Conservation (phyloP, 2,329 filamentous ascomycete species). For the Colletotrichum sp. region DNA sequence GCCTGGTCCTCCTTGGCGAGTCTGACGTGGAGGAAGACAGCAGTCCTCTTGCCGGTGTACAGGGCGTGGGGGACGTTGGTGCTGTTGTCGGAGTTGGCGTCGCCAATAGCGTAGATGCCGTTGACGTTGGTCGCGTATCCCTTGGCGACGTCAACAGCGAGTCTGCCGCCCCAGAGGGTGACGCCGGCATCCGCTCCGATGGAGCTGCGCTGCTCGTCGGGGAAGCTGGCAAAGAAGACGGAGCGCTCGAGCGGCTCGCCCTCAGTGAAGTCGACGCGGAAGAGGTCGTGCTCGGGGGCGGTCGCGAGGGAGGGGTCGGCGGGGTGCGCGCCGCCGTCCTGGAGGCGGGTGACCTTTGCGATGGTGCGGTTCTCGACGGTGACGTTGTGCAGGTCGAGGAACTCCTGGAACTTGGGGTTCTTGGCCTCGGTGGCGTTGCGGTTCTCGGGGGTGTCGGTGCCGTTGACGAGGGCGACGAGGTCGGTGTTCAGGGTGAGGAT, state of each 20-base stretch:
- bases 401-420: conserved; percentile 52
- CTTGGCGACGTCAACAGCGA: conserved; percentile 44
- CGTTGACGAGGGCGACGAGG: conserved; percentile 64
- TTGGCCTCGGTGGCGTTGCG: conserved; percentile 42
- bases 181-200: conserved; percentile 55
- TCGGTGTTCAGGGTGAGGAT: conserved; percentile 60
- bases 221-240: conserved; percentile 58
- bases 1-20: conserved; percentile 44
- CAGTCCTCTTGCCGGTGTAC: conserved; percentile 62
- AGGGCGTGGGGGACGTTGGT: conserved; percentile 68
- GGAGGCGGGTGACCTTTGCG: conserved; percentile 48
- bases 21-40: conserved; percentile 59
- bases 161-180: conserved; percentile 43
- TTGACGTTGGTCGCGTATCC: conserved; percentile 55
- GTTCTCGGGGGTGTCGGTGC: conserved; percentile 53
- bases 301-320: conserved; percentile 47
- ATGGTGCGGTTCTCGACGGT: conserved; percentile 63
- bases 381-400: conserved; percentile 55
- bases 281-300: conserved; percentile 57
- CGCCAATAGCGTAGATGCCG: conserved; percentile 64
- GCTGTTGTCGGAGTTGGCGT: conserved; percentile 63
- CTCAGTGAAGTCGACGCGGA: conserved; percentile 56
- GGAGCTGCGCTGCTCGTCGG: conserved; percentile 49
- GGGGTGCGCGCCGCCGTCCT: conserved; percentile 41
- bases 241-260: conserved; percentile 48